Evolutionary conservation across 2,329 filamentous ascomycete species (phyloP).

Genomic region (Bipolaris gigantea): DNA sequence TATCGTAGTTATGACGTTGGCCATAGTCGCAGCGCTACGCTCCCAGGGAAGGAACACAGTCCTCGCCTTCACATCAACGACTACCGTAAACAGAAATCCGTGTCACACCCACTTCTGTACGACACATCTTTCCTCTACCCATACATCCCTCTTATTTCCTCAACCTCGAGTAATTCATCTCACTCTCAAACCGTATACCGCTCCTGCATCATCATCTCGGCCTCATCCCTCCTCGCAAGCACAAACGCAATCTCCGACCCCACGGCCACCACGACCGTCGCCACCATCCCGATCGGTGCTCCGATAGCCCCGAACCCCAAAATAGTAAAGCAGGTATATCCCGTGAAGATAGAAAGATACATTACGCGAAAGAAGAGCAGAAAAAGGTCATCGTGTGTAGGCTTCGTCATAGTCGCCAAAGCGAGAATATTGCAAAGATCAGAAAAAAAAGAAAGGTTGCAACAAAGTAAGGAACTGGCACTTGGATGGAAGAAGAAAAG

Average conservation of each 20-base stretch:
- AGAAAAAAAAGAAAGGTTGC: background rate
- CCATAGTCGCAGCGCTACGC: too few species aligned
- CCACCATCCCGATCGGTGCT: constrained; percentile 11
- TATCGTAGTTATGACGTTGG: too few species aligned
- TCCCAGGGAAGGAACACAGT: too few species aligned
- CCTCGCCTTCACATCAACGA: too few species aligned
- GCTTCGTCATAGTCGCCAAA: constrained; percentile 4
- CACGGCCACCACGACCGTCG: constrained; percentile 14
- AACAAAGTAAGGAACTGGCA: background rate
- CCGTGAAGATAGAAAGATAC: constrained; percentile 18
- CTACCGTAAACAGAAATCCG: too few species aligned
- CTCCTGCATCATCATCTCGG: constrained; percentile 1
- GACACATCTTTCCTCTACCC: too few species aligned
- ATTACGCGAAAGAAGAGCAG: constrained; percentile 19
- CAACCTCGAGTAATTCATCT: background rate
- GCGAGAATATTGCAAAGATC: background rate
- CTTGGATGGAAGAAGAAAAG: background rate
- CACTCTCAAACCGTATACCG: constrained; percentile 11
- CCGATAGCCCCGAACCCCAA: constrained; percentile 16
- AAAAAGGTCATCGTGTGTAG: constrained; percentile 11
- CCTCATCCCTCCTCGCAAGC: constrained; percentile 7
- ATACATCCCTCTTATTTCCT: background rate
- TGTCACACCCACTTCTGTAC: too few species aligned
- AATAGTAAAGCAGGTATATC: constrained; percentile 18
- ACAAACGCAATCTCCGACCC: constrained; percentile 17